phyloP scores from a whole-genome alignment of 495 filamentous ascomycete genomes.

The Penicillium arizonense region DNA sequence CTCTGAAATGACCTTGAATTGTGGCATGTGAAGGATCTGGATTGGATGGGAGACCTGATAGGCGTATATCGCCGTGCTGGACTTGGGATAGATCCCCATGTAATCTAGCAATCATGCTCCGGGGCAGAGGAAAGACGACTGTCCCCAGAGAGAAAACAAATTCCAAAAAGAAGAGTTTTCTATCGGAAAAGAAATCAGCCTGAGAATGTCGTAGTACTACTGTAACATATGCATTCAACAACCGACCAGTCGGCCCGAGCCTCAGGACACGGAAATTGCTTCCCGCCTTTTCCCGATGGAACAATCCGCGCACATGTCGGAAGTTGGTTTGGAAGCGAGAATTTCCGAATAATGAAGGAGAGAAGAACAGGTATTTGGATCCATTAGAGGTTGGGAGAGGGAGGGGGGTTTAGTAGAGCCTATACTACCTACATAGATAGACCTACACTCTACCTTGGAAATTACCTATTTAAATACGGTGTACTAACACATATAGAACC shows the following conservation, averaged over 20 bases:
- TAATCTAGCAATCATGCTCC: slow-evolving; percentile 35
- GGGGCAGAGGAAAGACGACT: slow-evolving; percentile 13
- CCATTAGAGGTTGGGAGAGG: too few relatives aligned
- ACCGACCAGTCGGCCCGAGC: slow-evolving; percentile 18
- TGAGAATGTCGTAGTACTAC: neutral
- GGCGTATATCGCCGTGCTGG: slow-evolving; percentile 25
- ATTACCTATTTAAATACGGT: too few relatives aligned
- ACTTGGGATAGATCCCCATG: slow-evolving; percentile 26
- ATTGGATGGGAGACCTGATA: slow-evolving; percentile 7
- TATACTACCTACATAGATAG: too few relatives aligned
- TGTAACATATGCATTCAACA: neutral
- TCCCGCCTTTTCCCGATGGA: slow-evolving; percentile 20
- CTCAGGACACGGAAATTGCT: neutral
- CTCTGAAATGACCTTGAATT: slow-evolving; percentile 5
- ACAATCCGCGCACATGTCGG: slow-evolving; percentile 12
- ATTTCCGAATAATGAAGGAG: slow-evolving; percentile 1
- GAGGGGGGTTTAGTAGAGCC: too few relatives aligned
- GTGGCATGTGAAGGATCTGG: slow-evolving; percentile 12
- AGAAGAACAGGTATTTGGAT: neutral
- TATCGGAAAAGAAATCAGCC: slow-evolving; percentile 27
- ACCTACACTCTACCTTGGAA: too few relatives aligned
- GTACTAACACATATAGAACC: too few relatives aligned
- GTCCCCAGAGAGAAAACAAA: neutral
- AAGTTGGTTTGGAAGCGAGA: neutral
- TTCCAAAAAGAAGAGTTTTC: neutral